Base-by-base conservation (phyloP, 345 rosid genomes). In the Hypericum perforatum region DNA sequence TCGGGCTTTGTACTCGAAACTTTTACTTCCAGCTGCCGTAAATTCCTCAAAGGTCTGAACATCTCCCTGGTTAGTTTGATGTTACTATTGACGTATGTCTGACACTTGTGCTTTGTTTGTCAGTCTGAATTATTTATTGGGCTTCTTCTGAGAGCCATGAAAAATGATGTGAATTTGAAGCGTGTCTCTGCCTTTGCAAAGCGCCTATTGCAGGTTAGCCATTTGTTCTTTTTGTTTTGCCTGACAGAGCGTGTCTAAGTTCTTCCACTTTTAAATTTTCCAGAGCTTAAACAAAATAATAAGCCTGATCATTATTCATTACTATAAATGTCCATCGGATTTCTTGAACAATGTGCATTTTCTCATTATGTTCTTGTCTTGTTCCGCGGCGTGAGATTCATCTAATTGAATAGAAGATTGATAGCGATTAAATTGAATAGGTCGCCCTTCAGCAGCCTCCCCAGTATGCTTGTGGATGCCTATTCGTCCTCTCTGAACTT, bases 71-170 rank as follows among this genome's bases (percentile, higher is more conserved):
- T 22, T 22, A 22, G 32, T 22, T 22, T 22, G 32, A 22, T 22
- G 2, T 22, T 1, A 22, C 32, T 22, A 22, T 22, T 22, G 4
- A 22, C 32, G 32, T 4, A 22, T 22, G 32, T 22, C 32, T 22
- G 4, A 22, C 32, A 22, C 32, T 61, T 40, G 10, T 45, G 12
- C 4, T 44, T 29, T 37, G 39, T 0, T 51, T 60, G 71, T 57
- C 84, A 88, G 98, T 90, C 72, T 5, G 98, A 88, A 76, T 74
- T 92, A 95, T 92, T 88, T 67, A 82, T 92, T 58, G 98, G 89
- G 53, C 97, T 92, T 65, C 78, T 85, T 58, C 74, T 82, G 11
- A 78, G 95, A 77, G 86, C 94, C 67, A 92, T 85, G 97, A 92
- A 83, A 71, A 78, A 61, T 57, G 98, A 92, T 60, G 71, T 85